Base-by-base conservation (phyloP, 192 early-diverging fungal species). In the Entomortierella lignicola region DNA sequence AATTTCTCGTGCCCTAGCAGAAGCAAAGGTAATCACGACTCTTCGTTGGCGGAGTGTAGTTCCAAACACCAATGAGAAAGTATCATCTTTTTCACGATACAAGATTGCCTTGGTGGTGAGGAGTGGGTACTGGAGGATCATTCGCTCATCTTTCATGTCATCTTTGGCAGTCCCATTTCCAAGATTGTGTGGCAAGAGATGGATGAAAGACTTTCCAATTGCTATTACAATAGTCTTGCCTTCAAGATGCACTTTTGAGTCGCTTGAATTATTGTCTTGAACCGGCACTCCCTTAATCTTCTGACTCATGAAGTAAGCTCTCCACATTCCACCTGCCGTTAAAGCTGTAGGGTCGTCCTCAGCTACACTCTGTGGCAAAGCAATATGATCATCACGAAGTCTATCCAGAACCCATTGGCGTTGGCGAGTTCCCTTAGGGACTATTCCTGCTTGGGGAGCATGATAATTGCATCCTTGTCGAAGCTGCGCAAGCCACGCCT, bases 131-230 rank as follows among this genome's bases (percentile, higher is more conserved):
- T 79, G 75, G 17, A 79, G 52, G 43, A 79, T 79, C n/a, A 27
- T 21, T 0, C 75, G 66, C 27, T 79, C 75, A 29, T 79, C 75
- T 57, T 79, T 79, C 62, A 79, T 60, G 42, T 79, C 75, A 32
- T 79, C 75, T 57, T 79, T 79, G 27, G 67, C 44, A 27, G 67
- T 79, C 18, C 75, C 75, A 47, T 79, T 79, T 17, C 75, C 75
- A 12, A 79, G 75, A 25, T 79, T 79, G 31, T 79, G 75, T 4
- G 75, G 75, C 25, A 79, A 21, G 18, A 79, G 17, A 54, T 79
- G 75, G 5, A 79, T 43, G 25, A 61, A 79, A 0, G 75, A 79
- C 20, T 63, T 79, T 15, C 75, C 75, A 31, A 79, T 26, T 8
- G 75, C 67, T 4, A 79, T 59, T 13, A 66, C 75, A 65, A 79